Conservation (phyloP, 306 rosid species). For the Dicorynia guianensis region DNA sequence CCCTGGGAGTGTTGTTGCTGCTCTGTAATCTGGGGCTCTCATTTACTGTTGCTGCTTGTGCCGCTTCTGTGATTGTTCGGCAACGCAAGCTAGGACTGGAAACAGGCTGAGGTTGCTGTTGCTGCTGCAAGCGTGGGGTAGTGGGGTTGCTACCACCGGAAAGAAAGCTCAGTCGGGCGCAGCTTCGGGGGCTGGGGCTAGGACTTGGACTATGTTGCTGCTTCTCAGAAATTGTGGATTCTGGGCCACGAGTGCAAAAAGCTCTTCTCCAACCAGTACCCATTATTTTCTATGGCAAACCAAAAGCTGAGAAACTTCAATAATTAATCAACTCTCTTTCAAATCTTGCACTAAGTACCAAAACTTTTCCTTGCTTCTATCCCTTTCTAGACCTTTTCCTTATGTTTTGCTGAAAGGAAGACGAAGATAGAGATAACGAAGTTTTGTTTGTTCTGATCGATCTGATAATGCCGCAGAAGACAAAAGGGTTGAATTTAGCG, state of each 20-base stretch:
- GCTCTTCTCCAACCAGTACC: constrained; percentile 98
- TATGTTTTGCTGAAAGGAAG: constrained; percentile 30
- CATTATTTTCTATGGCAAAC: constrained; percentile 50
- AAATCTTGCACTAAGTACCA: background rate
- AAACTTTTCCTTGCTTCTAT: constrained; percentile 18
- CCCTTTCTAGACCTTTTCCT: constrained; percentile 37
- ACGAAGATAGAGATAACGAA: constrained; percentile 25
- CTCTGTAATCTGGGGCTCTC: constrained; percentile 55
- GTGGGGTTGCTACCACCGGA: constrained; percentile 78
- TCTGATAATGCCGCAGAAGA: constrained; percentile 58
- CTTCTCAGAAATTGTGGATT: constrained; percentile 54
- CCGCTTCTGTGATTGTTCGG: constrained; percentile 55
- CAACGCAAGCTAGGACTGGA: constrained; percentile 60
- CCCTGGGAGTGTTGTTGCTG: constrained; percentile 57
- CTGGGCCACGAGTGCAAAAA: constrained; percentile 83
- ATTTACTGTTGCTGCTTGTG: constrained; percentile 8
- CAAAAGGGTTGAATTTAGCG: constrained; percentile 50
- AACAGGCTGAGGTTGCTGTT: constrained; percentile 44
- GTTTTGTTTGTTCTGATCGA: constrained; percentile 58
- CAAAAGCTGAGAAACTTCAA: background rate
- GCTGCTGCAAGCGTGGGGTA: constrained; percentile 49
- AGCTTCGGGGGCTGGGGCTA: constrained; percentile 78
- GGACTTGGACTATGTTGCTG: constrained; percentile 56
- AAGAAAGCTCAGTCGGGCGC: constrained; percentile 70
- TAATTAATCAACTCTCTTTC: background rate